Evolutionary conservation across 805 yeast genomes (phyloP).

Genomic region (Starmera dryadoides): DNA sequence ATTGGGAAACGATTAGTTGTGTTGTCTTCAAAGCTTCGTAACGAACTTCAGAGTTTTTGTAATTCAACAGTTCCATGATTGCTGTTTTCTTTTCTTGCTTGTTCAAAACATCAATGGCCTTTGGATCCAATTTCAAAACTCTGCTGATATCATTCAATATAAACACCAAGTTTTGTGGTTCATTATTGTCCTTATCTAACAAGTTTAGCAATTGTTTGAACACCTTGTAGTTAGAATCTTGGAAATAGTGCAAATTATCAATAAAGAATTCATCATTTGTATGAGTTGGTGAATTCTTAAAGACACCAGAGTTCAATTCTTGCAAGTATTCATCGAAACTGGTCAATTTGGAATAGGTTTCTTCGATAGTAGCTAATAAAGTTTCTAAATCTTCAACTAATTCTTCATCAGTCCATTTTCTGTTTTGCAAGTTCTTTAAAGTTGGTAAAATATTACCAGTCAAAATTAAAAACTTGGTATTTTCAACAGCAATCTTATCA

Average conservation of each 20-base stretch:
- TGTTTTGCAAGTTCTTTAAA: slow-evolving; percentile 61
- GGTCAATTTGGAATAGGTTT: slow-evolving; percentile 70
- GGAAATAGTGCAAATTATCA: slow-evolving; percentile 71
- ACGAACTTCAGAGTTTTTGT: slow-evolving; percentile 78
- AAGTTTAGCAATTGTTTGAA: slow-evolving; percentile 54
- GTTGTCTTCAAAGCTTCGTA: slow-evolving; percentile 94
- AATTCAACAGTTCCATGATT: slow-evolving; percentile 79
- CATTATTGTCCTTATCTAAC: slow-evolving; percentile 31
- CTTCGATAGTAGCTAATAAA: slow-evolving; percentile 55
- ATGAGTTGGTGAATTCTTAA: slow-evolving; percentile 92
- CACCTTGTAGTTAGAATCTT: slow-evolving; percentile 67
- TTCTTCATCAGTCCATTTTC: slow-evolving; percentile 96
- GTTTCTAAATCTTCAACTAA: slow-evolving; percentile 62
- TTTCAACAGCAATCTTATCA: slow-evolving; percentile 30
- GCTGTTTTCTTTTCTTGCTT: slow-evolving; percentile 61
- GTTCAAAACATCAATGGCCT: slow-evolving; percentile 45
- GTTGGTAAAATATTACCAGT: slow-evolving; percentile 70
- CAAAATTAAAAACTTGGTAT: slow-evolving; percentile 60
- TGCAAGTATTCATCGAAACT: slow-evolving; percentile 88
- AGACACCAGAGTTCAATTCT: slow-evolving; percentile 71
- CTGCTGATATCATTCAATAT: slow-evolving; percentile 62
- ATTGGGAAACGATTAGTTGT: slow-evolving; percentile 85
- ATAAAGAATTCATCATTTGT: slow-evolving; percentile 84
- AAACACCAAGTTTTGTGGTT: slow-evolving; percentile 41
- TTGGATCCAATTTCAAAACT: slow-evolving; percentile 56